Conservation (phyloP, 192 early-diverging fungal species). For the Phlyctochytrium bullatum region DNA sequence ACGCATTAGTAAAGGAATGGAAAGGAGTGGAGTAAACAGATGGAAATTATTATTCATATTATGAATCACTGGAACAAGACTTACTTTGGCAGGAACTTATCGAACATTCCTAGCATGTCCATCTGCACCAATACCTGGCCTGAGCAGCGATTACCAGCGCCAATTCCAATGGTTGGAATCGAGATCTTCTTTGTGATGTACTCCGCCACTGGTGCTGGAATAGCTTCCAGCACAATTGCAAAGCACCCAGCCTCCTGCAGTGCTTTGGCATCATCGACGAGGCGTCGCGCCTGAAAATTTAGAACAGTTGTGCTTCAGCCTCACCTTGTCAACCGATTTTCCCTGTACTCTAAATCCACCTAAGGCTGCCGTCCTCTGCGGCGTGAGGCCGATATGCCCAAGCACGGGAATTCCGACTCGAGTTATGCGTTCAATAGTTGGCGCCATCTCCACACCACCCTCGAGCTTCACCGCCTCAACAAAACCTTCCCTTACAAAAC, state of each 20-base stretch:
- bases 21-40: background rate
- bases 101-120: constrained; percentile 92
- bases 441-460: constrained; percentile 82
- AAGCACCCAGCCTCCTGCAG: constrained; percentile 91
- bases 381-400: constrained; percentile 94
- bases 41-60: background rate
- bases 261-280: constrained; percentile 86
- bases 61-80: background rate
- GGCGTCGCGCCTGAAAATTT: constrained; percentile 55
- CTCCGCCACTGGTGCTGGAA: constrained; percentile 86
- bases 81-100: constrained; percentile 84
- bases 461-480: constrained; percentile 97
- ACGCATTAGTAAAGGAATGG: background rate
- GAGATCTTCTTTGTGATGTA: constrained; percentile 72
- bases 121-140: constrained; percentile 94
- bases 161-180: constrained; percentile 97
- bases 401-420: constrained; percentile 90
- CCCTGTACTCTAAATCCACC: constrained; percentile 93
- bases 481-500: constrained; percentile 85
- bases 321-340: constrained; percentile 68
- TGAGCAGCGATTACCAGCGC: constrained; percentile 80
- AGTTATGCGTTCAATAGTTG: constrained; percentile 74
- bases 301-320: background rate
- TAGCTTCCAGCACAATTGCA: constrained; percentile 86
- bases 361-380: constrained; percentile 82